Conservation (phyloP, 306 rosid genomes). For the Cajanus cajan region DNA sequence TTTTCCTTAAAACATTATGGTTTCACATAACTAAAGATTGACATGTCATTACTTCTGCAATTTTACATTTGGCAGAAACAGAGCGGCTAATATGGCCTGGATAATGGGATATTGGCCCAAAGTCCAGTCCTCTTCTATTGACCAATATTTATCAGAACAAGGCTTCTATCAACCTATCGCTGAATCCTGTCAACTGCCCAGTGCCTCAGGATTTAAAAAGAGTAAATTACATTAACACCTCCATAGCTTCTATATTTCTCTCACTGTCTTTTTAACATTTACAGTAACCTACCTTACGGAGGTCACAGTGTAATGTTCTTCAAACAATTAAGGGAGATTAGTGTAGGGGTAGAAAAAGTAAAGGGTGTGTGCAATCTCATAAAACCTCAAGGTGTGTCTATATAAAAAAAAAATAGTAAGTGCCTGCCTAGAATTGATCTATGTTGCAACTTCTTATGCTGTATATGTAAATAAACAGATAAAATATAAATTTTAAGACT, state of each 20-base stretch:
- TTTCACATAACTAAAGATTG: conserved; percentile 15
- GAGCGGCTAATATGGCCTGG: background rate
- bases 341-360: too few relatives aligned
- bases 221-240: background rate
- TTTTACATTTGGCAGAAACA: background rate
- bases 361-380: too few relatives aligned
- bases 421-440: background rate
- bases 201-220: background rate
- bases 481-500: background rate
- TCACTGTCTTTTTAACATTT: too few relatives aligned
- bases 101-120: background rate
- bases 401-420: background rate
- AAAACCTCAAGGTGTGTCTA: too few relatives aligned
- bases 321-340: too few relatives aligned
- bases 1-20: conserved; percentile 1
- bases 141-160: background rate
- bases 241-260: too few relatives aligned
- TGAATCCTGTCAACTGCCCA: background rate
- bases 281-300: too few relatives aligned
- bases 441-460: background rate
- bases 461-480: conserved; percentile 18
- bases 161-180: background rate
- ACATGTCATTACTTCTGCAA: background rate
- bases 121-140: background rate
- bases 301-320: too few relatives aligned